These are phyloP conservation scores for Polygonum maritimum DNA, from an alignment of 148 eudicot species.

Conservation along the genomic window DNA sequence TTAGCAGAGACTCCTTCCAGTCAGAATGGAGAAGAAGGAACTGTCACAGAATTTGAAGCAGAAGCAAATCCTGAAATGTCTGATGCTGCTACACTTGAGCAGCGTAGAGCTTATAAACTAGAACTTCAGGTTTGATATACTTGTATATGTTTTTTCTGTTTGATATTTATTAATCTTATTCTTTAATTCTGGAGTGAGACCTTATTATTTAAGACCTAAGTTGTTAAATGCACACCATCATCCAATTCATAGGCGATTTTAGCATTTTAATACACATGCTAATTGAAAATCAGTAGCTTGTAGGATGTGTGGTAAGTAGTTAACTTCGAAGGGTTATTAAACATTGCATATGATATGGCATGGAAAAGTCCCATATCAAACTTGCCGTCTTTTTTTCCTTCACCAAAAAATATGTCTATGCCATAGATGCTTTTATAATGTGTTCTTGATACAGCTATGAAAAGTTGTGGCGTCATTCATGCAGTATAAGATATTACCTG, in stretches of 20 bases:
- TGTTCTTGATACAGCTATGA: neutral
- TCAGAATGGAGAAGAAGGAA: slow-evolving; percentile 58
- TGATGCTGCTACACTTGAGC: slow-evolving; percentile 87
- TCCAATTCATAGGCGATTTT: neutral
- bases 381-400: neutral
- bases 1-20: slow-evolving; percentile 29
- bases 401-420: neutral
- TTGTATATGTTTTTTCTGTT: neutral
- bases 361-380: neutral
- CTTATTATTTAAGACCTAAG: neutral
- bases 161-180: neutral
- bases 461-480: neutral
- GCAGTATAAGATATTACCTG: neutral
- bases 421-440: neutral
- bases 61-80: slow-evolving; percentile 70
- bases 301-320: neutral
- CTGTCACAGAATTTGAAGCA: slow-evolving; percentile 51
- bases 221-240: neutral
- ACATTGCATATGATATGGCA: neutral
- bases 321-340: neutral
- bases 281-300: neutral
- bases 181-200: neutral
- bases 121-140: slow-evolving; percentile 63
- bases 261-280: neutral
- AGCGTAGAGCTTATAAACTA: slow-evolving; percentile 83